Evolutionary conservation across 2,329 filamentous ascomycete species (phyloP).

Genomic region (Monilinia fructicola): DNA sequence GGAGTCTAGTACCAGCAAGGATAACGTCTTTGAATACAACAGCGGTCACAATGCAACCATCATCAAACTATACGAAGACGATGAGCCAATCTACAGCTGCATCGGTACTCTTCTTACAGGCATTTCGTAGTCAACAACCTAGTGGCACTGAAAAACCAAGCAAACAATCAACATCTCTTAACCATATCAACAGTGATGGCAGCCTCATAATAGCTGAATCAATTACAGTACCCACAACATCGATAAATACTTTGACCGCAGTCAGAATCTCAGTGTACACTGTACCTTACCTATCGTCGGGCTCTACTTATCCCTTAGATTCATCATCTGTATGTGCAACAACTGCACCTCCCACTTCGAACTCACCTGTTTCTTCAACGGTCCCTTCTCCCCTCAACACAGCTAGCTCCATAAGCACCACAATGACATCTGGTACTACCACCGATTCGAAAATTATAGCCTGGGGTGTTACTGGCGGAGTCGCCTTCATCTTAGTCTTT

Average conservation of each 20-base stretch:
- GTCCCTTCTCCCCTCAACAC: too few species aligned
- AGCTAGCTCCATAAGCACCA: not conserved
- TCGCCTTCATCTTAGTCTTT: conserved; percentile 8
- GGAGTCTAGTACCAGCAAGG: not conserved
- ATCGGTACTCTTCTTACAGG: not conserved
- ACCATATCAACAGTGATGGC: not conserved
- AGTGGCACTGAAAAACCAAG: not conserved
- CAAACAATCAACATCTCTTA: not conserved
- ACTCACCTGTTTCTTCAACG: not conserved
- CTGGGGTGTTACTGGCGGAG: not conserved
- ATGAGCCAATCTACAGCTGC: not conserved
- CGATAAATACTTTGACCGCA: conserved; percentile 6
- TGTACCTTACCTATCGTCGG: not conserved
- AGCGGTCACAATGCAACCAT: not conserved
- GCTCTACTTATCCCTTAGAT: not conserved
- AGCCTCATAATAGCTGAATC: not conserved
- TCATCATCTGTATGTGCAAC: not conserved
- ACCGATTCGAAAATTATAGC: not conserved
- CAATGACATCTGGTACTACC: not conserved
- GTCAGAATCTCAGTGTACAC: not conserved
- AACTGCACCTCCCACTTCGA: not conserved
- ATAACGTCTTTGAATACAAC: not conserved
- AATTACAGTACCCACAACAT: not conserved
- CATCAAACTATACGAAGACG: not conserved
- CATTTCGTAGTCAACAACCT: not conserved